Evolutionary conservation across 164 flowering plant genomes (phyloP).

Genomic region (Nymphaea thermarum): DNA sequence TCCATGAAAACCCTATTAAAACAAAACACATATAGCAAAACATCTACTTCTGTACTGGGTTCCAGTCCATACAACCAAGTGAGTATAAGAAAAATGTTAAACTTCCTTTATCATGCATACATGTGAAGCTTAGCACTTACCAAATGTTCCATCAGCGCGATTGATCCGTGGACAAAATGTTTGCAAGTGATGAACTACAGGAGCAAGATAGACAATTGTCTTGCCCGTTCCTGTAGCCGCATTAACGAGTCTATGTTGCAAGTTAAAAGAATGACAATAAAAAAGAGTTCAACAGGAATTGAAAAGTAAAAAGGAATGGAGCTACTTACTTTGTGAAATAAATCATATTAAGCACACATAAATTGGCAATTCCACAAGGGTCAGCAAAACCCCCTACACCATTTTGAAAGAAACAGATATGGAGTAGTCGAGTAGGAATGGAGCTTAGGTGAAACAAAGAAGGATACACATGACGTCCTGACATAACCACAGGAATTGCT

Average conservation of each 20-base stretch:
- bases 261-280: conserved; percentile 6
- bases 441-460: background rate
- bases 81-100: no score
- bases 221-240: conserved; percentile 95
- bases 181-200: conserved; percentile 68
- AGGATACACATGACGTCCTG: conserved; percentile 75
- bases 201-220: conserved; percentile 81
- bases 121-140: conserved; percentile 21
- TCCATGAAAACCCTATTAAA: background rate
- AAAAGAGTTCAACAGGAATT: background rate
- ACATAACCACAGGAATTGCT: conserved; percentile 72
- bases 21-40: background rate
- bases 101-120: no score
- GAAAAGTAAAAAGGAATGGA: no score
- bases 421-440: background rate
- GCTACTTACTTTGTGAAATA: no score
- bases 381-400: background rate
- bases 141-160: conserved; percentile 74
- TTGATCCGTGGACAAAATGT: conserved; percentile 31
- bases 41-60: background rate
- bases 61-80: background rate
- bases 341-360: no score
- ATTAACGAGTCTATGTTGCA: conserved; percentile 57
- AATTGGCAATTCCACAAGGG: no score
- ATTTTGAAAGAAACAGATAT: background rate